phyloP scores from a whole-genome alignment of 2,329 filamentous ascomycete genomes.

The Byssoonygena ceratinophila region DNA sequence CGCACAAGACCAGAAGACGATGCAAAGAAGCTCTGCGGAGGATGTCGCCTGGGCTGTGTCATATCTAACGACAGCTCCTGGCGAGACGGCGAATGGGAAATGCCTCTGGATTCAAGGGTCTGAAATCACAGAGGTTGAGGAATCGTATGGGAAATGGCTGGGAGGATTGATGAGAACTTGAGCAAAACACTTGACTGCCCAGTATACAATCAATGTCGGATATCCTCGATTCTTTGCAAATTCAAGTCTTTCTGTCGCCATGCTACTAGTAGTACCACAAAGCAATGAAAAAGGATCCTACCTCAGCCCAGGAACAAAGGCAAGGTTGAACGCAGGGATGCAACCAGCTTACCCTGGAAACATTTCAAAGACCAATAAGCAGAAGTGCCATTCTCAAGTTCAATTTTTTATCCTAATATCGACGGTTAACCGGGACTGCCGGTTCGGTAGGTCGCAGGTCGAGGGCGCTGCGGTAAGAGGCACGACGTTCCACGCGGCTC shows the following conservation, averaged over 20 bases:
- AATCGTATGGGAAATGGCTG: background rate
- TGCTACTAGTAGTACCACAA: background rate
- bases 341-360: background rate
- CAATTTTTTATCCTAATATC: no score
- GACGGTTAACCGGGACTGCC: no score
- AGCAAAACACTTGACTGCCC: background rate
- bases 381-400: no score
- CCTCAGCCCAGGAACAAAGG: background rate
- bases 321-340: no score
- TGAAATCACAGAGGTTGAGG: conserved; percentile 5
- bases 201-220: background rate
- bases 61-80: background rate
- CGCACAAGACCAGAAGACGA: background rate
- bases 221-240: background rate
- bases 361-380: no score
- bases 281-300: background rate
- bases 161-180: background rate
- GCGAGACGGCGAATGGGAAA: conserved; percentile 2
- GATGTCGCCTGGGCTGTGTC: conserved; percentile 6
- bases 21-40: background rate
- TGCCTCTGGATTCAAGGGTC: background rate
- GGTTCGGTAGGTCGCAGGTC: no score
- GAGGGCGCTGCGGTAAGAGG: no score
- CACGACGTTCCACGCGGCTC: no score
- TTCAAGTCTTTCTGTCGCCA: no score